Evolutionary conservation across 495 filamentous ascomycete genomes (phyloP).

Genomic region (Astrothelium macrocarpum): DNA sequence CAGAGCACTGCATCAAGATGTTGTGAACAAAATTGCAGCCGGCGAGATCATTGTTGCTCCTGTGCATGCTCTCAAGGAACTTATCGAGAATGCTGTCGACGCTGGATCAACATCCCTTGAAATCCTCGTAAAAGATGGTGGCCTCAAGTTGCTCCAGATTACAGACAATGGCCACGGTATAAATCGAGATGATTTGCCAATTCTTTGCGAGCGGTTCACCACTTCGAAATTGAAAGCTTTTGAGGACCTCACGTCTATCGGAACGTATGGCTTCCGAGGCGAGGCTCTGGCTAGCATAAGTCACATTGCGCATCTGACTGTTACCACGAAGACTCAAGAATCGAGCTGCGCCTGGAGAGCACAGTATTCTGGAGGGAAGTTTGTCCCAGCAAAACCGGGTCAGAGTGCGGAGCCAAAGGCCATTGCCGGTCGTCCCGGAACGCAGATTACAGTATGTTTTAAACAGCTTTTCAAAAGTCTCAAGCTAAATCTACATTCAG

Average conservation of each 20-base stretch:
- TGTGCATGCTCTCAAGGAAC: slow-evolving; percentile 91
- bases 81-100: slow-evolving; percentile 97
- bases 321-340: slow-evolving; percentile 87
- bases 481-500: slow-evolving; percentile 27
- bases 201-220: slow-evolving; percentile 93
- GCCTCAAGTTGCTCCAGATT: slow-evolving; percentile 93
- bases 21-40: slow-evolving; percentile 99
- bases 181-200: slow-evolving; percentile 76
- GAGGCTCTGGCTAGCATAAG: slow-evolving; percentile 98
- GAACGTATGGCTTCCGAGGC: slow-evolving; percentile 94
- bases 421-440: slow-evolving; percentile 83
- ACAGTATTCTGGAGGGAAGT: slow-evolving; percentile 73
- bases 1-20: slow-evolving; percentile 87
- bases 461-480: neutral
- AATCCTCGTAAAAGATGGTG: slow-evolving; percentile 88
- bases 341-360: slow-evolving; percentile 86
- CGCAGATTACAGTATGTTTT: slow-evolving; percentile 72
- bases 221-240: slow-evolving; percentile 94
- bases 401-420: slow-evolving; percentile 82
- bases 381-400: slow-evolving; percentile 82
- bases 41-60: slow-evolving; percentile 98
- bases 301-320: slow-evolving; percentile 90
- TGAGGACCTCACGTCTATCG: slow-evolving; percentile 84
- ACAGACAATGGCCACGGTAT: slow-evolving; percentile 98
- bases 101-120: slow-evolving; percentile 88